These are phyloP conservation scores for Diversispora epigaea DNA, from an alignment of 192 early-diverging fungal genomes.

Conservation along the genomic window DNA sequence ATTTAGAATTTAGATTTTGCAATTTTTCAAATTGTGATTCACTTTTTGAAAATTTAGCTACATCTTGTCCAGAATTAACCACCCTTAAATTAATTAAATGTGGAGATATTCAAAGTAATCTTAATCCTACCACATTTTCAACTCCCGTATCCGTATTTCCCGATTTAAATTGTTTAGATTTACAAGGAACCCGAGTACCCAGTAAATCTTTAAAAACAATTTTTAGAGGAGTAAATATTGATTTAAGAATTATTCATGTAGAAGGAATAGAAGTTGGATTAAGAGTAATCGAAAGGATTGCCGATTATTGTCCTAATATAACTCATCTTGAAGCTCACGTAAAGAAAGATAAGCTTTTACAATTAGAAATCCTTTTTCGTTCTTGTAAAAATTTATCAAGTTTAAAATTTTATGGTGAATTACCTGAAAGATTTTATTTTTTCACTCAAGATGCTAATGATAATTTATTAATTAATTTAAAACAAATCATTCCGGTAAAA, in stretches of 20 bases:
- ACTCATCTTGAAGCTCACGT: neutral
- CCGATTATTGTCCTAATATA: neutral
- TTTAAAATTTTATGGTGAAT: neutral
- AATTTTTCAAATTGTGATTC: neutral
- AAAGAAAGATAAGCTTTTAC: neutral
- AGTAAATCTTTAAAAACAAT: neutral
- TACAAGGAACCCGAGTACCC: neutral
- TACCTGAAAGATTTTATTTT: neutral
- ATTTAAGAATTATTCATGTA: neutral
- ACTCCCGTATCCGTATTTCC: neutral
- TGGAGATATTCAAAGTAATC: neutral
- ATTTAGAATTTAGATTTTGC: constrained; percentile 22
- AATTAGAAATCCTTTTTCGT: neutral
- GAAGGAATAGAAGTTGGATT: neutral
- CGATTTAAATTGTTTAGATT: neutral
- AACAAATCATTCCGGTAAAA: neutral
- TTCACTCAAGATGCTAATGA: constrained; percentile 8
- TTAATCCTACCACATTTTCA: neutral
- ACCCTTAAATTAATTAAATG: constrained; percentile 16
- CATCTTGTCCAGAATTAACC: neutral
- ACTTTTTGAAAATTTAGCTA: neutral
- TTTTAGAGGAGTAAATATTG: neutral
- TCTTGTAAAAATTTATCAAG: constrained; percentile 3
- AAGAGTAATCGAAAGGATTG: neutral
- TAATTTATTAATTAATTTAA: constrained; percentile 14